These are phyloP conservation scores for Globisporangium nodosum DNA, from an alignment of 352 stramenopile species.

Conservation along the genomic window DNA sequence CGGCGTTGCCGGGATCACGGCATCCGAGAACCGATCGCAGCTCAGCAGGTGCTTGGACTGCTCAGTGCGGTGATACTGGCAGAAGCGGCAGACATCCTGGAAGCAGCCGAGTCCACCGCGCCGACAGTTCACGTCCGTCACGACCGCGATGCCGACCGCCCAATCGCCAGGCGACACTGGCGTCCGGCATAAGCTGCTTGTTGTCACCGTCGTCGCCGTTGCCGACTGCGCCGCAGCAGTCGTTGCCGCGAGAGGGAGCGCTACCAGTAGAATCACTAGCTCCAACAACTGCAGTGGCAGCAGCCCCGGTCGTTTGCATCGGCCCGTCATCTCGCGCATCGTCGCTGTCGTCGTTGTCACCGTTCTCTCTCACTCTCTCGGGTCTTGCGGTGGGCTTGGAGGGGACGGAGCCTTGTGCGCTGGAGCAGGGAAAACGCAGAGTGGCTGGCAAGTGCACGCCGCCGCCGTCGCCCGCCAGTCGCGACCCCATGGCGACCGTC, in stretches of 20 bases:
- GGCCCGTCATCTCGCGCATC: too few relatives aligned
- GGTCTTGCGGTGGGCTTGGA: too few relatives aligned
- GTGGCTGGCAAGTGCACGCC: neutral
- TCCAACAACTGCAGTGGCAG: too few relatives aligned
- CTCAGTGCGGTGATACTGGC: conserved; percentile 7
- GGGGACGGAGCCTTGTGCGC: neutral
- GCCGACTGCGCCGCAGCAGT: too few relatives aligned
- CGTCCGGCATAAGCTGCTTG: neutral
- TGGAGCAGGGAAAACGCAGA: conserved; percentile 1
- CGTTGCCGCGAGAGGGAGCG: neutral
- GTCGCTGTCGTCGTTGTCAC: too few relatives aligned
- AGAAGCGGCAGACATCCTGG: conserved; percentile 18
- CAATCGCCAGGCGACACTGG: conserved; percentile 7
- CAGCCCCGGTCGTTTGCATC: too few relatives aligned
- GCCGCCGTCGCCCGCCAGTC: too few relatives aligned
- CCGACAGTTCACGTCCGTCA: conserved; percentile 14
- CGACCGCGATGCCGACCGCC: conserved; percentile 13
- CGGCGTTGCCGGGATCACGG: neutral
- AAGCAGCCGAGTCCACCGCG: conserved; percentile 19
- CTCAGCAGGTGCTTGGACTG: conserved; percentile 14
- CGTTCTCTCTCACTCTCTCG: neutral
- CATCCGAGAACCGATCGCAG: conserved; percentile 3
- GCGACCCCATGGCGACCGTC: neutral
- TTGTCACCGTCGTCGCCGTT: too few relatives aligned
- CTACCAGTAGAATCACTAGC: too few relatives aligned